These are phyloP conservation scores for Adansonia madagascariensis DNA, from an alignment of 441 rosid genomes.

Conservation along the genomic window DNA sequence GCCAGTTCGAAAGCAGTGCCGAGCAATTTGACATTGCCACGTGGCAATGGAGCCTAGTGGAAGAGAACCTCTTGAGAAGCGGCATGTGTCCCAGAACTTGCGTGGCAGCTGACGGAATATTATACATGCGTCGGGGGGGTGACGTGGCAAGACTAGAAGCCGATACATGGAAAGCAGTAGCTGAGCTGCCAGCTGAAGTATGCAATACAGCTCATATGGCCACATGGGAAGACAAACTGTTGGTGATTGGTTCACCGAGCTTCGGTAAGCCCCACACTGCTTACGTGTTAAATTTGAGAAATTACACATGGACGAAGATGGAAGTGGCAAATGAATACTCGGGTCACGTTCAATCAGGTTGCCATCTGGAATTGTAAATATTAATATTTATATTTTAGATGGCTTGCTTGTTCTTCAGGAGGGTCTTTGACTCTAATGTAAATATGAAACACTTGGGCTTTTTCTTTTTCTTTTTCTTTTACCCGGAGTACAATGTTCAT, in stretches of 20 bases:
- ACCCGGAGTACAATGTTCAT: neutral
- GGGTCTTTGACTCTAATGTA: neutral
- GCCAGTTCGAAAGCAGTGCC: conserved; percentile 48
- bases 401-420: neutral
- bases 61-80: conserved; percentile 37
- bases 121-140: conserved; percentile 47
- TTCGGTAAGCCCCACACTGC: conserved; percentile 42
- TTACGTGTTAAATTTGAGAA: conserved; percentile 45
- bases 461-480: neutral
- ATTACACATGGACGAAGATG: conserved; percentile 46
- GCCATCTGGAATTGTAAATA: conserved; percentile 40
- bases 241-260: conserved; percentile 57
- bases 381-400: too few species aligned
- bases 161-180: conserved; percentile 47
- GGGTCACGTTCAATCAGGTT: conserved; percentile 66
- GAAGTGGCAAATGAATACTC: conserved; percentile 34
- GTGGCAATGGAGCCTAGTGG: conserved; percentile 48
- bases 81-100: conserved; percentile 44
- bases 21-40: conserved; percentile 48
- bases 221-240: conserved; percentile 41
- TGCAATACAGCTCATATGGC: conserved; percentile 36
- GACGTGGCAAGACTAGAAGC: conserved; percentile 31
- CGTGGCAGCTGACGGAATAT: conserved; percentile 16
- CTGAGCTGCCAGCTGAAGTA: conserved; percentile 55
- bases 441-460: neutral